Base-by-base conservation (phyloP, 805 yeast species). In the Sungouiella thailandica region DNA sequence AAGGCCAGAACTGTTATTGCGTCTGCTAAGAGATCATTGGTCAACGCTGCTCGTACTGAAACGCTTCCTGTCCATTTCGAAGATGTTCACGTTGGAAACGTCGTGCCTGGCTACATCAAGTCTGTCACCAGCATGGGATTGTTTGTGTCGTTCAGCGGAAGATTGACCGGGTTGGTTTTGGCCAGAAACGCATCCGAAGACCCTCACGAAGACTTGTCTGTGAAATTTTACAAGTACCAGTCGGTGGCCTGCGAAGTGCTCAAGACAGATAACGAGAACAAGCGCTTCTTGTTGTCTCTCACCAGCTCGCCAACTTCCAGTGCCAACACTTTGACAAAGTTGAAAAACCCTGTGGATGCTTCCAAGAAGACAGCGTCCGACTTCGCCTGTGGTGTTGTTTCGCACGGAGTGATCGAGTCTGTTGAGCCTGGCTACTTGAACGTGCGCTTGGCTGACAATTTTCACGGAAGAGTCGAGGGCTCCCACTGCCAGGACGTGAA, bases 111-210 rank as follows among this genome's bases (percentile, higher is more conserved):
- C 27, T 89, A 69, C 54, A 76, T 90, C 25, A 82, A 78, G 45
- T 80, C 88, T 13, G 76, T 82, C 13, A 84, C 94, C n/a, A 72
- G 70, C 28, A 71, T 72, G 53, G 97, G 97, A 44, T 66, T 87
- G 9, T 90, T 90, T 54, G 83, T 90, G 37, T 74, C 81, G 0
- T 90, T 90, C 58, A 86, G 80, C 36, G 82, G 83, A 43, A 75
- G 73, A 34, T 73, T 90, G 43, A 84, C 86, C 20, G 97, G 97
- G 33, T 70, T 90, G 43, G 83, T 87, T 4, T 72, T 85, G 40
- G 83, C 89, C 36, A 78, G 80, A 51, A 78, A 80, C 47, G 83
- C 83, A 15, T 67, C 78, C 4, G 74, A 72, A 22, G 68, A 70
- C 31, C 70, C 65, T 26, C 39, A 42, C 18, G 76, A 70, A 8